These are phyloP conservation scores for Desmodesmus armatus DNA, from an alignment of 139 green algal species.

Conservation along the genomic window DNA sequence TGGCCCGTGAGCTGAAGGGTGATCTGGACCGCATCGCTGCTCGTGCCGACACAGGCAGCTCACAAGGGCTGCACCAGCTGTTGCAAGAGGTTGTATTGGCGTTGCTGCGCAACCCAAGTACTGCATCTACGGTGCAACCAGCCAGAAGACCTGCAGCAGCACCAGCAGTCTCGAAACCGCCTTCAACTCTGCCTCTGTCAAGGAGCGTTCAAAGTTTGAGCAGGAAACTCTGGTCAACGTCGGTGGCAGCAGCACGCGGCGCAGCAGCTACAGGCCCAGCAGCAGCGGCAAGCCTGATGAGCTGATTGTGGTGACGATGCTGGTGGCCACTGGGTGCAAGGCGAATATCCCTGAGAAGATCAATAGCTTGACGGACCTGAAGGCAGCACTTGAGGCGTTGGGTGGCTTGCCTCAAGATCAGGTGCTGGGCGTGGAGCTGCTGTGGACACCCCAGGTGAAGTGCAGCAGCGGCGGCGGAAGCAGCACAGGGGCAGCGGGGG, in stretches of 20 bases:
- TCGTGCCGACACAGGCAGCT: slow-evolving; percentile 81
- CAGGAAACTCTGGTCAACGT: slow-evolving; percentile 93
- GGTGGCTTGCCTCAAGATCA: slow-evolving; percentile 67
- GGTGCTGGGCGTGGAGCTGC: slow-evolving; percentile 87
- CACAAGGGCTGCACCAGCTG: slow-evolving; percentile 79
- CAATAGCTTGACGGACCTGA: slow-evolving; percentile 57
- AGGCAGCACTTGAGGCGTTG: slow-evolving; percentile 72
- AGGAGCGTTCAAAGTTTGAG: slow-evolving; percentile 86
- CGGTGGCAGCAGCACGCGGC: background rate
- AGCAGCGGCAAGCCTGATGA: slow-evolving; percentile 61
- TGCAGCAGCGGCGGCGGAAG: no score
- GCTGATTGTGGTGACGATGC: slow-evolving; percentile 89
- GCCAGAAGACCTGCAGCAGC: background rate
- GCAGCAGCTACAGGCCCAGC: background rate
- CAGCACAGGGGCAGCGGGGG: no score
- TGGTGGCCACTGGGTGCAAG: slow-evolving; percentile 77
- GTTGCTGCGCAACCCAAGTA: slow-evolving; percentile 93
- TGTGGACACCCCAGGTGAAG: slow-evolving; percentile 91
- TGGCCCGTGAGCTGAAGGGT: slow-evolving; percentile 80
- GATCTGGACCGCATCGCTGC: slow-evolving; percentile 89
- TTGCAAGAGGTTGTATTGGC: slow-evolving; percentile 91
- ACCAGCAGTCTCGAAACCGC: slow-evolving; percentile 55
- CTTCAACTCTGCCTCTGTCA: slow-evolving; percentile 84
- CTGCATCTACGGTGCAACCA: slow-evolving; percentile 79
- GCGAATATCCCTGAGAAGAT: slow-evolving; percentile 75